Evolutionary conservation across 1,284 basidiomycete species (phyloP), one percentile per base, ranked within the genome.

Genomic region (Schizophyllum amplum): DNA sequence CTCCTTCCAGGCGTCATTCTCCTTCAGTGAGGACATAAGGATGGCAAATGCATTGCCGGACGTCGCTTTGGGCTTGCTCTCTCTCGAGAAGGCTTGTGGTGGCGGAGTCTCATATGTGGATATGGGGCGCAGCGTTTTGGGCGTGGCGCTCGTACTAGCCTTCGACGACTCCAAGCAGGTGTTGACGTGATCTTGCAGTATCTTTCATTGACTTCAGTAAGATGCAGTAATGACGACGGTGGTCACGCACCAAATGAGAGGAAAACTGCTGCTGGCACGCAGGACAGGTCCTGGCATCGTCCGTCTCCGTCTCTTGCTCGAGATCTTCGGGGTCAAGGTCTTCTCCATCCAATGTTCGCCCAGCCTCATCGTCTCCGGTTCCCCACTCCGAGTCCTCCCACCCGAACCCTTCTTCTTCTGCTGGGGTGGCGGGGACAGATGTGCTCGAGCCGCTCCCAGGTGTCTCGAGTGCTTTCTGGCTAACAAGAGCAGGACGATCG

Each of bases 1-100:
- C 66, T 92, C 89, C 65, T 86, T 87, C 93, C 93, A 96, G 7
- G 84, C 82, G 58, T 87, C 85, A 52, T 83, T 83, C 67, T 94
- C 91, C 63, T 86, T 86, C 62, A 84, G 77, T 0, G 87, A 86
- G 20, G 82, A 80, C 93, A 96, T 96, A 51, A 97, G 78, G 6
- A 88, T 76, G 0, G 86, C 87, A 69, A 94, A 96, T 0, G 84
- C 84, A 59, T 76, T 68, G 2, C 33, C 33, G 2, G 33, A 42
- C 13, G 33, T 17, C 13, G 17, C 33, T 13, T 42, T 42, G 23
- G 60, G 67, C 33, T 59, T 48, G 50, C 49, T 55, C 13, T 53
- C 22, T n/a, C 56, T n/a, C n/a, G n/a, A 56, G 15, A 55, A 55
- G 23, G 53, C 60, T 50, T 55, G 54, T 4, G 63, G 24, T 49